These are phyloP conservation scores for Platanthera zijinensis DNA, from an alignment of 106 monocot genomes.

Conservation along the genomic window DNA sequence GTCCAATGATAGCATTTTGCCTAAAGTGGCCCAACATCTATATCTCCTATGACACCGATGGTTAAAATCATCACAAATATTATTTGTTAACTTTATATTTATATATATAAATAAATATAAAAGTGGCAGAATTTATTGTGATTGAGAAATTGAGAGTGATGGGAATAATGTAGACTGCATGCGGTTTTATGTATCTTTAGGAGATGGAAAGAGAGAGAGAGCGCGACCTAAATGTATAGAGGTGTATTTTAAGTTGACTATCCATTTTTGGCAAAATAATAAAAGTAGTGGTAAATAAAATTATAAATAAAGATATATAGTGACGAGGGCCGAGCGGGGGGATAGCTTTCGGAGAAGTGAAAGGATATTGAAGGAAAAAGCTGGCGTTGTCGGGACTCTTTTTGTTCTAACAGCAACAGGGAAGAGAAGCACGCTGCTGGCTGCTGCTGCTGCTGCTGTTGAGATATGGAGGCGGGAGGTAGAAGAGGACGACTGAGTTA, in stretches of 20 bases:
- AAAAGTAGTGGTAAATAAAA: not conserved
- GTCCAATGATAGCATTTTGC: conserved; percentile 1
- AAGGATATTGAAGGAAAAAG: conserved; percentile 12
- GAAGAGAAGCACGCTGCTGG: conserved; percentile 4
- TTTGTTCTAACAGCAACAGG: not conserved
- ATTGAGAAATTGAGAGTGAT: conserved; percentile 9
- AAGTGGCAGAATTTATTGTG: not conserved
- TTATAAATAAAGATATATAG: not conserved
- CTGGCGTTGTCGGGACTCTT: conserved; percentile 2
- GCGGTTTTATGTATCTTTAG: conserved; percentile 5
- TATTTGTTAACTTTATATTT: not conserved
- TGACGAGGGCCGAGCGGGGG: not conserved
- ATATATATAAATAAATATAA: not conserved
- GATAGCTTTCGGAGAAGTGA: not conserved
- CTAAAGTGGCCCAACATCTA: conserved; percentile 6
- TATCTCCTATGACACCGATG: conserved; percentile 10
- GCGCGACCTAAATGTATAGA: too few species aligned
- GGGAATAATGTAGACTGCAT: conserved; percentile 7
- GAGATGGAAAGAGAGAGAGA: not conserved
- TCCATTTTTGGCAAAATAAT: too few species aligned
- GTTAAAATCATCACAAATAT: conserved; percentile 1
- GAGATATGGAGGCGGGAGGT: conserved; percentile 7
- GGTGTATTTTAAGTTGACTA: too few species aligned
- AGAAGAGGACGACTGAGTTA: not conserved
- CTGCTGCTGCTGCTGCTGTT: not conserved